These are phyloP conservation scores for Ophiostoma himal-ulmi DNA, from an alignment of 2,329 filamentous ascomycete genomes.

Conservation along the genomic window DNA sequence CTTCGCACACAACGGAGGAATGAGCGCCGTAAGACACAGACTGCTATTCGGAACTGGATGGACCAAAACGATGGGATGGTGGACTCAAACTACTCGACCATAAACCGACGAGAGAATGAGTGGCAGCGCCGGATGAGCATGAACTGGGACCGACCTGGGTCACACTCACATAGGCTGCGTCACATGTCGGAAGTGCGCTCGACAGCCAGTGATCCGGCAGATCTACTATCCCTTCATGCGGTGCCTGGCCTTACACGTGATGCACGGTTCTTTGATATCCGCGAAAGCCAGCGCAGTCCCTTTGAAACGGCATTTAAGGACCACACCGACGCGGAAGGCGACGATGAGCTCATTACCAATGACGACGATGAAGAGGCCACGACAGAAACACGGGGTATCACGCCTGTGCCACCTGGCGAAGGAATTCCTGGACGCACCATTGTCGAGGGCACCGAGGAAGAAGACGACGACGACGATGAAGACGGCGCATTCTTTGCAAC, in stretches of 20 bases:
- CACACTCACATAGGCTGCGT: slow-evolving; percentile 43
- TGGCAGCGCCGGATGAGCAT: slow-evolving; percentile 46
- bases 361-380: slow-evolving; percentile 55
- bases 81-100: slow-evolving; percentile 36
- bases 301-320: slow-evolving; percentile 44
- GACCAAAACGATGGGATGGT: slow-evolving; percentile 55
- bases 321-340: slow-evolving; percentile 78
- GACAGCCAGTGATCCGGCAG: slow-evolving; percentile 58
- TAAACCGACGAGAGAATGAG: slow-evolving; percentile 41
- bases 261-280: neutral
- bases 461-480: slow-evolving; percentile 30
- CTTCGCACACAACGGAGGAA: slow-evolving; percentile 55
- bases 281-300: slow-evolving; percentile 24
- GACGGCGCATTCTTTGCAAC: slow-evolving; percentile 53
- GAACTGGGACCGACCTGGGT: slow-evolving; percentile 40
- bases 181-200: slow-evolving; percentile 54
- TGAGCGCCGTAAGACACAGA: slow-evolving; percentile 68
- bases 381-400: slow-evolving; percentile 23
- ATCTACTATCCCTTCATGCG: slow-evolving; percentile 49
- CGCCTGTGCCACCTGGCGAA: slow-evolving; percentile 11
- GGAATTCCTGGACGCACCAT: neutral
- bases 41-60: slow-evolving; percentile 88
- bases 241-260: slow-evolving; percentile 38
- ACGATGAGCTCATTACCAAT: slow-evolving; percentile 82
- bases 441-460: slow-evolving; percentile 42